Evolutionary conservation across 805 yeast genomes (phyloP).

Genomic region (Yamadazyma phyllophila): DNA sequence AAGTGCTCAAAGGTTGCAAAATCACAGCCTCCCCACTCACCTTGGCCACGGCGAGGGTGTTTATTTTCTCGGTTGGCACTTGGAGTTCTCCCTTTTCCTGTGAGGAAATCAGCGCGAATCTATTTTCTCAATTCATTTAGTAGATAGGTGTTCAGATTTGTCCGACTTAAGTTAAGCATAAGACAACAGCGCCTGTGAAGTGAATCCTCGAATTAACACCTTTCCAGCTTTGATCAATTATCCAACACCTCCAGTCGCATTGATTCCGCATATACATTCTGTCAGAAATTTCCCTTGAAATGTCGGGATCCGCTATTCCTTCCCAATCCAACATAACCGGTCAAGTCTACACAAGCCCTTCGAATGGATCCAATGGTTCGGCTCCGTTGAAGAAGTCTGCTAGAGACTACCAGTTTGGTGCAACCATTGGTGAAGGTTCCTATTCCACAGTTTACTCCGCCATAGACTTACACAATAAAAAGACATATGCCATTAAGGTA

Average conservation of each 20-base stretch:
- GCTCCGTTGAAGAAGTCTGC: slow-evolving; percentile 46
- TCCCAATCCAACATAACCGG: neutral
- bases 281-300: neutral
- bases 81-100: neutral
- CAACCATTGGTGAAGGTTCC: slow-evolving; percentile 91
- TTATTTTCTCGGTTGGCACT: neutral
- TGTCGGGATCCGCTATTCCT: slow-evolving; percentile 8
- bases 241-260: neutral
- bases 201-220: too few species aligned
- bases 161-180: neutral
- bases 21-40: too few species aligned
- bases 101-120: neutral
- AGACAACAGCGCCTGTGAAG: too few species aligned
- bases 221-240: neutral
- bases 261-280: neutral
- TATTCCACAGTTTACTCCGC: slow-evolving; percentile 93
- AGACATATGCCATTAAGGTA: slow-evolving; percentile 86
- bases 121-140: neutral
- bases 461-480: slow-evolving; percentile 66
- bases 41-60: neutral
- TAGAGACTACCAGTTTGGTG: slow-evolving; percentile 85
- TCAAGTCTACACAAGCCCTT: neutral
- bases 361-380: neutral
- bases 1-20: too few species aligned
- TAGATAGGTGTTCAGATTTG: neutral